Percentiles rank a stretch among this genome's conserved stretches.
These are phyloP conservation scores for Gossypium thurberi DNA, from an alignment of 345 rosid species.

Conservation along the genomic window DNA sequence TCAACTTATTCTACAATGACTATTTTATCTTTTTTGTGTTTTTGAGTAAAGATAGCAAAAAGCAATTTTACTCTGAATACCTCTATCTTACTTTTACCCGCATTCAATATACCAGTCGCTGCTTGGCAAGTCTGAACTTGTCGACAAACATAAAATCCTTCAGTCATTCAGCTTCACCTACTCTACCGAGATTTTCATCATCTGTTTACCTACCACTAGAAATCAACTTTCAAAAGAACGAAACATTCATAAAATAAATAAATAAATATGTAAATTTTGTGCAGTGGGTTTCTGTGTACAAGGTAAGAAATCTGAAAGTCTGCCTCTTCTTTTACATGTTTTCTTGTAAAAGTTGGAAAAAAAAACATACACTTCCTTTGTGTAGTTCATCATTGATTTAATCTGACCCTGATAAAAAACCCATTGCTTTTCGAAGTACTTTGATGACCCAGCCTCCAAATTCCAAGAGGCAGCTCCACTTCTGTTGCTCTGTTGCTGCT, in stretches of 20 bases:
- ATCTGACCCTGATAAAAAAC: not conserved
- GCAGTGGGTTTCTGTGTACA: not conserved
- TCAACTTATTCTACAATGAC: too few species aligned
- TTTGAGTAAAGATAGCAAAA: too few species aligned
- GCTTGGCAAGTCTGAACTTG: not conserved
- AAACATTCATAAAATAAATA: not conserved
- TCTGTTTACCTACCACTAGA: not conserved
- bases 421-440: constrained; percentile 5
- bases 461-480: constrained; percentile 13
- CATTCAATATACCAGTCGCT: not conserved
- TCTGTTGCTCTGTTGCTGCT: constrained; percentile 10
- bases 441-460: constrained; percentile 9
- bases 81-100: too few species aligned
- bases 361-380: constrained; percentile 5
- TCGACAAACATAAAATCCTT: not conserved
- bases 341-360: not conserved
- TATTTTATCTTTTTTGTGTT: too few species aligned
- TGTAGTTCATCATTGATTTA: not conserved
- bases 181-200: not conserved
- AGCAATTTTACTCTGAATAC: too few species aligned
- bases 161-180: not conserved
- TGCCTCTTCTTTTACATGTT: not conserved
- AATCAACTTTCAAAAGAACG: not conserved
- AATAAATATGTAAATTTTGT: not conserved
- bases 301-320: not conserved